Evolutionary conservation across 768 basidiomycete species (phyloP).

Genomic region (Cystoderma amianthinum): DNA sequence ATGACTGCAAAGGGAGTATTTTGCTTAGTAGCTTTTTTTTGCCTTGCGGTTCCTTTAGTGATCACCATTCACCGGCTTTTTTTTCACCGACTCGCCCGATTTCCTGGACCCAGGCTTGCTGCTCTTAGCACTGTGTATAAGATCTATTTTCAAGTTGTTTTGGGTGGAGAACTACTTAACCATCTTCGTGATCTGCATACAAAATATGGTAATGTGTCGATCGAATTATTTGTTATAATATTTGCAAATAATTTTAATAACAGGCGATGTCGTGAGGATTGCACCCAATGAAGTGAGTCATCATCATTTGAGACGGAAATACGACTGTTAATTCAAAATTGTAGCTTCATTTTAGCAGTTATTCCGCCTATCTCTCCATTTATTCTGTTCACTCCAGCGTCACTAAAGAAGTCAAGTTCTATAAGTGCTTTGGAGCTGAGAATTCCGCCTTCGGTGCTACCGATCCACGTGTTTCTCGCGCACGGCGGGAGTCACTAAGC

Average conservation of each 20-base stretch:
- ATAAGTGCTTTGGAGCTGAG: slow-evolving; percentile 26
- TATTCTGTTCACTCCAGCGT: slow-evolving; percentile 26
- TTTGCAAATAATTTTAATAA: too few species aligned
- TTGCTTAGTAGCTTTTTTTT: not conserved
- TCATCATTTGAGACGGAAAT: too few species aligned
- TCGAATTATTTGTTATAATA: too few species aligned
- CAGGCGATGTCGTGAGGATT: slow-evolving; percentile 22
- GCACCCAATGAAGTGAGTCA: slow-evolving; percentile 28
- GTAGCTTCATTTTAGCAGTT: slow-evolving; percentile 33
- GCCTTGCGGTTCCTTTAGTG: not conserved
- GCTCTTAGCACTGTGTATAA: not conserved
- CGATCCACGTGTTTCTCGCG: slow-evolving; percentile 23
- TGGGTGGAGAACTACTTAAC: not conserved
- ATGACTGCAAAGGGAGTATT: not conserved
- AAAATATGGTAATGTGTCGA: too few species aligned
- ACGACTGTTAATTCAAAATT: not conserved
- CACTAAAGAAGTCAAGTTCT: slow-evolving; percentile 30
- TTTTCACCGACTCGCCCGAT: not conserved
- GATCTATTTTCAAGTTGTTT: not conserved
- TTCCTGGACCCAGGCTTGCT: slow-evolving; percentile 1
- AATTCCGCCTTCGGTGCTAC: slow-evolving; percentile 27
- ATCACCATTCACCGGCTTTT: not conserved
- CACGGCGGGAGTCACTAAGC: slow-evolving; percentile 20
- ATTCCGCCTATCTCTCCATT: slow-evolving; percentile 23
- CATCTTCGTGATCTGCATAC: not conserved